Evolutionary conservation across 2,329 filamentous ascomycete species (phyloP).

Genomic region (Geosmithia flava): DNA sequence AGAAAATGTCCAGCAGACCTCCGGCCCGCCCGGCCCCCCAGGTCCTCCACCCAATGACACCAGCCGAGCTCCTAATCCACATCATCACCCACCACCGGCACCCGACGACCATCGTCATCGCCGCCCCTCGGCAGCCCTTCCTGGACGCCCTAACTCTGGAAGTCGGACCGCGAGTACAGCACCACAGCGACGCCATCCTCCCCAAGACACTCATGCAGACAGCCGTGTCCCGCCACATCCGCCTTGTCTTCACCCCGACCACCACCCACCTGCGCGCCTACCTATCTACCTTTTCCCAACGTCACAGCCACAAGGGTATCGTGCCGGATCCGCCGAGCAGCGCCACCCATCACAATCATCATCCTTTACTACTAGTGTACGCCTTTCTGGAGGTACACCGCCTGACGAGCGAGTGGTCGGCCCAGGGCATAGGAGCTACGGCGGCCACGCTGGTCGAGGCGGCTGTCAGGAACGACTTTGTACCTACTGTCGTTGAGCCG

Average conservation of each 20-base stretch:
- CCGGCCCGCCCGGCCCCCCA: no score
- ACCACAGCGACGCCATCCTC: slow-evolving; percentile 27
- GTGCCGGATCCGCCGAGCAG: slow-evolving; percentile 22
- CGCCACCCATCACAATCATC: neutral
- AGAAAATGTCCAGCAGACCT: slow-evolving; percentile 11
- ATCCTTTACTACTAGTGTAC: slow-evolving; percentile 41
- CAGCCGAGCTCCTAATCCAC: slow-evolving; percentile 51
- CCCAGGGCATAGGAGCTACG: slow-evolving; percentile 55
- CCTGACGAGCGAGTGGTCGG: slow-evolving; percentile 61
- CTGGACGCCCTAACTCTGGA: slow-evolving; percentile 43
- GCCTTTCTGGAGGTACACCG: slow-evolving; percentile 54
- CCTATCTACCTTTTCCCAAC: slow-evolving; percentile 39
- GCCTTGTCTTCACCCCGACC: slow-evolving; percentile 60
- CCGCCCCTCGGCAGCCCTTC: slow-evolving; percentile 53
- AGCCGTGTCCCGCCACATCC: slow-evolving; percentile 55
- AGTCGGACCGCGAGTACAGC: neutral
- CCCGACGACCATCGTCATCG: slow-evolving; percentile 59
- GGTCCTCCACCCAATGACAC: slow-evolving; percentile 39
- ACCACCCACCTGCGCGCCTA: slow-evolving; percentile 68
- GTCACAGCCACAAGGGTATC: slow-evolving; percentile 10
- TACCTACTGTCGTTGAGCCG: slow-evolving; percentile 35
- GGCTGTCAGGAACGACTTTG: slow-evolving; percentile 31
- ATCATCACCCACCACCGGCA: slow-evolving; percentile 43
- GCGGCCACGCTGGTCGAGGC: slow-evolving; percentile 52
- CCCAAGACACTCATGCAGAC: slow-evolving; percentile 57